These are phyloP conservation scores for Solanum arcanum DNA, from an alignment of 257 asterid species.

Conservation along the genomic window DNA sequence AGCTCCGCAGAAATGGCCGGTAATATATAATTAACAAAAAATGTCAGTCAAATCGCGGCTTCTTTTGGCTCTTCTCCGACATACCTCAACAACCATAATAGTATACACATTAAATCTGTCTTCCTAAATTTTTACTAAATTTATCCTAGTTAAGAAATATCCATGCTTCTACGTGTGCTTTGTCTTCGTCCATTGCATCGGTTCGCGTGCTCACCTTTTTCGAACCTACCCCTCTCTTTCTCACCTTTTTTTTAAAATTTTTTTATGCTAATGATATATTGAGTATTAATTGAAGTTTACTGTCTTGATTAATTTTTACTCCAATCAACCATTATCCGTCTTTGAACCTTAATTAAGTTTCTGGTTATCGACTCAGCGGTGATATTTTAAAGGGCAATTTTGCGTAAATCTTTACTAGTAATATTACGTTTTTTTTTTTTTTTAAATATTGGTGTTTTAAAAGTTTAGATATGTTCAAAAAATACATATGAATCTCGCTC, in stretches of 20 bases:
- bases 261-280: neutral
- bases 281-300: neutral
- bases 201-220: neutral
- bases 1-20: neutral
- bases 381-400: too few relatives aligned
- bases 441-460: too few relatives aligned
- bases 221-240: slow-evolving; percentile 13
- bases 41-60: neutral
- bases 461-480: too few relatives aligned
- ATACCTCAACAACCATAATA: slow-evolving; percentile 14
- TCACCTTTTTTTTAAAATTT: neutral
- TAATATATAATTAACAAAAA: neutral
- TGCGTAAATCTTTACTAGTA: too few relatives aligned
- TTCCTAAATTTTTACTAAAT: neutral
- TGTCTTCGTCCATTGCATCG: slow-evolving; percentile 17
- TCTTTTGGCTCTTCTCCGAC: slow-evolving; percentile 24
- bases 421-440: too few relatives aligned
- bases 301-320: too few relatives aligned
- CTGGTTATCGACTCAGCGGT: too few relatives aligned
- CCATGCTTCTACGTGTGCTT: slow-evolving; percentile 38
- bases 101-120: neutral
- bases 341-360: neutral
- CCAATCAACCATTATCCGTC: too few relatives aligned
- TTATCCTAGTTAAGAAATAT: slow-evolving; percentile 12
- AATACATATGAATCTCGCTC: too few relatives aligned